phyloP scores from a whole-genome alignment of 2,329 filamentous ascomycete species.

The Ophiostoma quercus region DNA sequence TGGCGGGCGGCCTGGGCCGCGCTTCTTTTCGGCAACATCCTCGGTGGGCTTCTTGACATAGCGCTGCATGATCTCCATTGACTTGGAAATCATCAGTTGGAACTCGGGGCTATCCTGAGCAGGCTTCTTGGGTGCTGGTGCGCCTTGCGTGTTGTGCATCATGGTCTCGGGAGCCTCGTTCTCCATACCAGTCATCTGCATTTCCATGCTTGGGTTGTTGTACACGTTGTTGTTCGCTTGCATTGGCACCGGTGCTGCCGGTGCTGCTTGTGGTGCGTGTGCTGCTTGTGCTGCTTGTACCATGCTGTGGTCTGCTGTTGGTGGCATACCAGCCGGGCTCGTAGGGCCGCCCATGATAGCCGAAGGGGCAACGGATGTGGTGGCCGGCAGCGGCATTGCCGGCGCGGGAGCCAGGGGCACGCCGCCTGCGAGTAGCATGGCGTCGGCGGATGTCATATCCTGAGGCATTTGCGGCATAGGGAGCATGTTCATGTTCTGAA shows the following conservation, averaged over 20 bases:
- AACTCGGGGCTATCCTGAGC: slow-evolving; percentile 19
- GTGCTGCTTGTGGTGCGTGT: neutral
- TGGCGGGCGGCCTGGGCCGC: slow-evolving; percentile 73
- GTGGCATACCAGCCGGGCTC: neutral
- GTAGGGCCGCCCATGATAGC: slow-evolving; percentile 5
- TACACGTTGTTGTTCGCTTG: neutral
- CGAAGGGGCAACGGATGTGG: slow-evolving; percentile 19
- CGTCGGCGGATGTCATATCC: neutral
- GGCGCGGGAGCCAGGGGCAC: neutral
- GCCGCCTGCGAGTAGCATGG: neutral
- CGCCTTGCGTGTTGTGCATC: slow-evolving; percentile 1
- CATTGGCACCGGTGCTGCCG: neutral
- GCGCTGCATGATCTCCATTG: slow-evolving; percentile 19
- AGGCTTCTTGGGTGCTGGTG: neutral
- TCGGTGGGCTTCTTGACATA: slow-evolving; percentile 12
- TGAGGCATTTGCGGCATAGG: neutral
- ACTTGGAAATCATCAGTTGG: slow-evolving; percentile 16
- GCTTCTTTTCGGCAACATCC: slow-evolving; percentile 52
- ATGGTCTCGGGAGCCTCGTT: neutral
- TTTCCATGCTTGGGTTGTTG: slow-evolving; percentile 9
- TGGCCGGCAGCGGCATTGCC: slow-evolving; percentile 24
- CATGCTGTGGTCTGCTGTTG: neutral
- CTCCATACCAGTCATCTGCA: neutral
- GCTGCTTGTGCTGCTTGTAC: neutral
- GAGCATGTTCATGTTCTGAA: neutral